A percentile compares a stretch with the other conserved stretches of the same genome.
Evolutionary conservation across 2,329 filamentous ascomycete species (phyloP).

Genomic region (Pseudocercospora musae): DNA sequence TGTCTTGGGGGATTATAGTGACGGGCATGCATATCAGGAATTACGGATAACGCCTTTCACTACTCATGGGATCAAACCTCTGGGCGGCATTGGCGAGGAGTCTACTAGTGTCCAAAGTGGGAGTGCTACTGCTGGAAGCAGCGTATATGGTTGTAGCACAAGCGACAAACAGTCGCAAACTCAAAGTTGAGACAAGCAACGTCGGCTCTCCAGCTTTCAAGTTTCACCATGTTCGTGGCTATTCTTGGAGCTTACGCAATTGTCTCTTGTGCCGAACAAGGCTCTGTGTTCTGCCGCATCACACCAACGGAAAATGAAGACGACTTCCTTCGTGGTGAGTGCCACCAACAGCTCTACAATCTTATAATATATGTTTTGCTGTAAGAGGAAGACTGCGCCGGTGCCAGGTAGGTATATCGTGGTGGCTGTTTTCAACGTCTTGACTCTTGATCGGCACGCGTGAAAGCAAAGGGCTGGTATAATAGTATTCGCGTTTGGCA

Average conservation of each 20-base stretch:
- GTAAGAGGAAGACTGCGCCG: neutral
- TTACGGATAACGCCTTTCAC: conserved; percentile 18
- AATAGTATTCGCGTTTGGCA: neutral
- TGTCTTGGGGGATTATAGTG: neutral
- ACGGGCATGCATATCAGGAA: conserved; percentile 20
- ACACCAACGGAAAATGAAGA: neutral
- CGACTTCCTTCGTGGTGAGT: no score
- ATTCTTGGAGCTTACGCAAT: conserved; percentile 1
- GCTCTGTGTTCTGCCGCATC: neutral
- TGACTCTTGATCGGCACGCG: neutral
- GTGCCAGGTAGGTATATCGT: neutral
- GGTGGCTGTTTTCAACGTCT: neutral
- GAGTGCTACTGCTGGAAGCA: neutral
- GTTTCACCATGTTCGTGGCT: neutral
- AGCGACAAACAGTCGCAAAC: neutral
- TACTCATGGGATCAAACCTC: conserved; percentile 15
- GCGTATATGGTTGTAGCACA: neutral
- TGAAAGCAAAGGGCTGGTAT: no score
- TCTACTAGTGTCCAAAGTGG: conserved; percentile 16
- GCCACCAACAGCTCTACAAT: neutral
- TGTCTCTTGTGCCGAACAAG: neutral
- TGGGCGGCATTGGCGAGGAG: conserved; percentile 20
- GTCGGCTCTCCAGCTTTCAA: neutral
- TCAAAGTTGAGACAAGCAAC: no score
- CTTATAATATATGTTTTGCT: neutral